Percentiles rank a stretch among this genome's conserved stretches.
Evolutionary conservation across 2,329 filamentous ascomycete species (phyloP).

Genomic region (Claviceps sp.): DNA sequence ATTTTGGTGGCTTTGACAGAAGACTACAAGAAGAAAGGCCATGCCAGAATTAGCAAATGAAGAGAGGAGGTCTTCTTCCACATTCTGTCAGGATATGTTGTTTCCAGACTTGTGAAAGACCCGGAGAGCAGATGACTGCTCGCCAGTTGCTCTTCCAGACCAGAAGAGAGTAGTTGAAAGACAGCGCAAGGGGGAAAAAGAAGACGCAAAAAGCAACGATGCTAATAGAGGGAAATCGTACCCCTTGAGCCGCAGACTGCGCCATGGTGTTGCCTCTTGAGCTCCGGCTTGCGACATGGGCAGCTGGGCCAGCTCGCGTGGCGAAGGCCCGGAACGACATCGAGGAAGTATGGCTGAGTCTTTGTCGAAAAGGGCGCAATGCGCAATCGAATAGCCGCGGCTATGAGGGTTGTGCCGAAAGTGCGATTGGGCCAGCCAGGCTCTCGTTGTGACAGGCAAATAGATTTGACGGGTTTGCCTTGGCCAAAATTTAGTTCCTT

Average conservation of each 20-base stretch:
- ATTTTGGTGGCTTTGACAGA: conserved; percentile 23
- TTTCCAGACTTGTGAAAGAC: not conserved
- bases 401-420: conserved; percentile 8
- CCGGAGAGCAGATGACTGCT: not conserved
- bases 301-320: conserved; percentile 39
- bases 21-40: conserved; percentile 13
- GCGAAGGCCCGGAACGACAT: conserved; percentile 46
- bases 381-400: conserved; percentile 20
- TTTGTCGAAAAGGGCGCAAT: conserved; percentile 4
- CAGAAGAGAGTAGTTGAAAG: not conserved
- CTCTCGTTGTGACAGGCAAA: not conserved
- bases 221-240: conserved; percentile 5
- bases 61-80: not conserved
- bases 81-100: not conserved
- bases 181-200: not conserved
- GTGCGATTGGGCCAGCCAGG: conserved; percentile 1
- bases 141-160: not conserved
- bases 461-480: not conserved
- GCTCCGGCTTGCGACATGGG: conserved; percentile 29
- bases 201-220: not conserved
- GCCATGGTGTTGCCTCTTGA: conserved; percentile 49
- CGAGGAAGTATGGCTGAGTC: conserved; percentile 7
- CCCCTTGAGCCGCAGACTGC: conserved; percentile 44
- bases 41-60: not conserved
- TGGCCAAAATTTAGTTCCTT: not conserved